Percentiles rank a stretch among this genome's conserved stretches.
These are phyloP conservation scores for Solanum pinnatisectum DNA, from an alignment of 257 asterid species.

Conservation along the genomic window DNA sequence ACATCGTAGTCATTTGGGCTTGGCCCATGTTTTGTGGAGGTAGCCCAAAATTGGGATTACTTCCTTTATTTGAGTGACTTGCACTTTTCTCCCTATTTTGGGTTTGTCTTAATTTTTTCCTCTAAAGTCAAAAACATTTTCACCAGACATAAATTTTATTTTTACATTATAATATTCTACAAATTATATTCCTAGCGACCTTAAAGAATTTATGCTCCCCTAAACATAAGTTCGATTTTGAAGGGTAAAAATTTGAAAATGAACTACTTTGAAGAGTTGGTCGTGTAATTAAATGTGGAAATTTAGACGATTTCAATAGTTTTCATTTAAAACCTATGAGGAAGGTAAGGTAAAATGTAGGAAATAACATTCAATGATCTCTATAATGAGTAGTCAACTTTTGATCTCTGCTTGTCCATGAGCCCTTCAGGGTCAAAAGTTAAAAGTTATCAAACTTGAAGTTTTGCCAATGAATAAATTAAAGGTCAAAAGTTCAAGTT, in stretches of 20 bases:
- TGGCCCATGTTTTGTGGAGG: background rate
- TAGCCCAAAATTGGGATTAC: background rate
- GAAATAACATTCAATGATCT: background rate
- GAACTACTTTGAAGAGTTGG: background rate
- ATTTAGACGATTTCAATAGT: background rate
- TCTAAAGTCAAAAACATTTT: background rate
- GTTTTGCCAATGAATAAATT: rapidly evolving
- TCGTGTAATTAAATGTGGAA: no score
- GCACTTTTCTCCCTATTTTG: no score
- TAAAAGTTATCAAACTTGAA: no score
- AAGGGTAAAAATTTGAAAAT: background rate
- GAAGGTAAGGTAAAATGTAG: background rate
- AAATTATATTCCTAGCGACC: background rate
- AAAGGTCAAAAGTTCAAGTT: background rate
- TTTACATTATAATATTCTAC: no score
- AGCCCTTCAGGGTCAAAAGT: background rate
- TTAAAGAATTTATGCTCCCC: no score
- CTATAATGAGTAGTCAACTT: background rate
- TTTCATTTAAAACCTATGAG: background rate
- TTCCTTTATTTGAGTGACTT: background rate
- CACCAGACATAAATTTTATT: no score
- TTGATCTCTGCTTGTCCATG: background rate
- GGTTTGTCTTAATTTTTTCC: no score
- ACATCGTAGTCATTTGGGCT: background rate
- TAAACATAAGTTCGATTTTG: no score